Conservation (phyloP, 805 yeast species). For the Candida corydali region DNA sequence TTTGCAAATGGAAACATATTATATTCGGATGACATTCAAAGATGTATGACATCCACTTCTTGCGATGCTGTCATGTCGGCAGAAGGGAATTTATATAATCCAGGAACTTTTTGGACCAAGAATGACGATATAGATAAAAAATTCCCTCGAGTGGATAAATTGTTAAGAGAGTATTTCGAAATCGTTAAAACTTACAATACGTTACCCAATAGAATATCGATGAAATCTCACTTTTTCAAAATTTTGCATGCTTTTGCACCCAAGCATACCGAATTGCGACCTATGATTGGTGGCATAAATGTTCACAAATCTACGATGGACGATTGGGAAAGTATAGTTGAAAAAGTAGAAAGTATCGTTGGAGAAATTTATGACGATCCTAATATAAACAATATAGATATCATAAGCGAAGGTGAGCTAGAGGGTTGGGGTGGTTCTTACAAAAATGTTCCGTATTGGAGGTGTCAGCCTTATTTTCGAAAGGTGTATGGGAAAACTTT, state of each 20-base stretch:
- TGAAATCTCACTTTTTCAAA: slow-evolving; percentile 92
- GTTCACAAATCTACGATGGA: slow-evolving; percentile 30
- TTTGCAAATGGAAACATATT: slow-evolving; percentile 94
- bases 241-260: slow-evolving; percentile 76
- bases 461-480: slow-evolving; percentile 94
- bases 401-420: slow-evolving; percentile 47
- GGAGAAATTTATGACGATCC: slow-evolving; percentile 47
- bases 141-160: slow-evolving; percentile 80
- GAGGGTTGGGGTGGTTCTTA: slow-evolving; percentile 80
- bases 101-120: slow-evolving; percentile 75
- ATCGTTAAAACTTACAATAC: slow-evolving; percentile 61
- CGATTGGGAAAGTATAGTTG: slow-evolving; percentile 51
- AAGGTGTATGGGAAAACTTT: slow-evolving; percentile 72
- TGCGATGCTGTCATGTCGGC: slow-evolving; percentile 98
- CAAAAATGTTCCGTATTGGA: slow-evolving; percentile 85
- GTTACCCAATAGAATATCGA: slow-evolving; percentile 72
- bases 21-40: slow-evolving; percentile 75
- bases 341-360: slow-evolving; percentile 65
- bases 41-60: slow-evolving; percentile 58
- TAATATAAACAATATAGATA: slow-evolving; percentile 54
- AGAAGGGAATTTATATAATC: slow-evolving; percentile 90
- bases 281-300: slow-evolving; percentile 56
- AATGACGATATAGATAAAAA: slow-evolving; percentile 53
- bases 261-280: slow-evolving; percentile 72
- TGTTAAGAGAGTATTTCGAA: slow-evolving; percentile 84